These are phyloP conservation scores for Conidiobolus incongruus DNA, from an alignment of 371 early-diverging fungal species.

Conservation along the genomic window DNA sequence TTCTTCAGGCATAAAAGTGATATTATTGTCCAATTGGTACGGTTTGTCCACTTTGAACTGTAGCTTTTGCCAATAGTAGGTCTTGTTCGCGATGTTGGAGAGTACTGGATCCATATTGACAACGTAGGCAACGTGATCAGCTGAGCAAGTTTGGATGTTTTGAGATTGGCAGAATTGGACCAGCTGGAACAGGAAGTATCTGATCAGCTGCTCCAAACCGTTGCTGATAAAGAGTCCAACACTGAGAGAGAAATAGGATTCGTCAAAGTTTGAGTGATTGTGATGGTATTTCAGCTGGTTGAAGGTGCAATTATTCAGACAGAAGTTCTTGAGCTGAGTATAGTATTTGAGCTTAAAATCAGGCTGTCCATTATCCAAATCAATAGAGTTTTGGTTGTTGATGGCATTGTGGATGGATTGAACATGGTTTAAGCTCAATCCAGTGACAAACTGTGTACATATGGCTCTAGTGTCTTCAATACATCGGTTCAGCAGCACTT, in stretches of 20 bases:
- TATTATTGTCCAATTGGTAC: too few relatives aligned
- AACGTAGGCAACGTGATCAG: too few relatives aligned
- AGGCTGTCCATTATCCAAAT: neutral
- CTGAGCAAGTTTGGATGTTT: too few relatives aligned
- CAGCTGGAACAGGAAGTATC: neutral
- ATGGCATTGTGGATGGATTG: neutral
- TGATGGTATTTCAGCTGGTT: neutral
- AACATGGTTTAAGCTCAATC: neutral
- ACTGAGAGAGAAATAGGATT: neutral
- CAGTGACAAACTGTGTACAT: neutral
- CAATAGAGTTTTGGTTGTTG: neutral
- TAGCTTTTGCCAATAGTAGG: too few relatives aligned
- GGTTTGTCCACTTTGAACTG: too few relatives aligned
- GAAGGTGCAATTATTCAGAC: neutral
- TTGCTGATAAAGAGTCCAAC: conserved; percentile 1
- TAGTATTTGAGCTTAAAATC: neutral
- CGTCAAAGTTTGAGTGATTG: too few relatives aligned
- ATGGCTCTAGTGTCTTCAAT: neutral
- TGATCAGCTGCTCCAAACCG: neutral
- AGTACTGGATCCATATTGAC: too few relatives aligned
- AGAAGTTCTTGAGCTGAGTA: neutral
- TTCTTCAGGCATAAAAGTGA: too few relatives aligned
- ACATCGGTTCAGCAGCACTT: neutral
- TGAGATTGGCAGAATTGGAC: too few relatives aligned
- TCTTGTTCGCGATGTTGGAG: too few relatives aligned